Conservation (phyloP, 2,329 filamentous ascomycete genomes). For the Mycosphaerella arachidis region DNA sequence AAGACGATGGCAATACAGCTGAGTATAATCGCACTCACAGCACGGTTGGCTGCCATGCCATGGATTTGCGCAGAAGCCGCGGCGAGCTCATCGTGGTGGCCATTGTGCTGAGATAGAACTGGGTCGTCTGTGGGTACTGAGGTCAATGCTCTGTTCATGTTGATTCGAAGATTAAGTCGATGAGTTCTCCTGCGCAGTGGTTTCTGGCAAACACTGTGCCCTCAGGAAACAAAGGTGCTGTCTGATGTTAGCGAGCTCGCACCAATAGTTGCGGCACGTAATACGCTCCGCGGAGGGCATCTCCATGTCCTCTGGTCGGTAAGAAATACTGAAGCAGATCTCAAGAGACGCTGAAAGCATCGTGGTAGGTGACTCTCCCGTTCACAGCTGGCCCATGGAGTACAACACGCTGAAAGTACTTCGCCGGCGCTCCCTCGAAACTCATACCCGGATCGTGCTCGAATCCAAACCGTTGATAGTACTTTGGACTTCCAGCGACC, state of each 20-base stretch:
- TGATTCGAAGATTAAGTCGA: not conserved
- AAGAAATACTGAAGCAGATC: not conserved
- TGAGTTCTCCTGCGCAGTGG: not conserved
- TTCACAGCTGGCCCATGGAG: not conserved
- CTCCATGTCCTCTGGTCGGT: not conserved
- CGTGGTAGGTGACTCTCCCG: slow-evolving; percentile 7
- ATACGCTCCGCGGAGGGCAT: not conserved
- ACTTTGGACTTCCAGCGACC: slow-evolving; percentile 5
- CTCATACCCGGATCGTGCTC: not conserved
- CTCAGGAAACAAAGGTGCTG: not conserved
- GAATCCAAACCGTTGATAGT: slow-evolving; percentile 8
- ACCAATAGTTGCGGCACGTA: not conserved
- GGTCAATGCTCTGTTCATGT: not conserved
- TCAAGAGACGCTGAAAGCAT: slow-evolving; percentile 2
- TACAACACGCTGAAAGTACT: not conserved
- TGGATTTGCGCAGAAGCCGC: not conserved
- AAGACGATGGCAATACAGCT: too few relatives aligned
- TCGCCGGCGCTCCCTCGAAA: slow-evolving; percentile 7
- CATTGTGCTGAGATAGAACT: not conserved
- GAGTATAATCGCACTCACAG: not conserved
- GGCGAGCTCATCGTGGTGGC: not conserved
- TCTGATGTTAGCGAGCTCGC: not conserved
- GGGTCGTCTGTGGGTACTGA: not conserved
- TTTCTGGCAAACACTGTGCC: too few relatives aligned
- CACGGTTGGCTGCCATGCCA: not conserved